Evolutionary conservation across 2,329 filamentous ascomycete species (phyloP).

Genomic region (Trichoderma gracile): DNA sequence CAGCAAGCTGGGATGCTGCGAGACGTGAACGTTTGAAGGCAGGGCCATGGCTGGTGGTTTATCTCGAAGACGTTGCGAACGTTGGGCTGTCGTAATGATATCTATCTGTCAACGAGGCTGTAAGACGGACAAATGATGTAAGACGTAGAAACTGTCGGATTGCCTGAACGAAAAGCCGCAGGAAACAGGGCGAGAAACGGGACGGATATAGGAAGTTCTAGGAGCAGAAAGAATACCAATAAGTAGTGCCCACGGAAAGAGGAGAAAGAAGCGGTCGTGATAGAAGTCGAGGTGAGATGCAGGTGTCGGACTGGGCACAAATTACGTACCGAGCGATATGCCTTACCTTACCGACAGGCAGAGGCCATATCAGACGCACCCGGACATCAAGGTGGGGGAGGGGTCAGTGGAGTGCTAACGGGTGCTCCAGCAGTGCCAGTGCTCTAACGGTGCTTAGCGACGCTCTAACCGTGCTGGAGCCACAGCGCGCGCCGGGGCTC

Average conservation of each 20-base stretch:
- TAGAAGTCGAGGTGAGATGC: background rate
- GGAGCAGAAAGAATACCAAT: background rate
- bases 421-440: background rate
- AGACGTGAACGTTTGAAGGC: conserved; percentile 71
- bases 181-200: background rate
- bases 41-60: conserved; percentile 41
- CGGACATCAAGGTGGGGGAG: conserved; percentile 16
- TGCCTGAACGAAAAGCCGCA: background rate
- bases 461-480: background rate
- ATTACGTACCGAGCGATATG: conserved; percentile 14
- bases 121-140: background rate
- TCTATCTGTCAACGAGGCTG: background rate
- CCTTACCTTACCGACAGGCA: background rate
- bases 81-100: background rate
- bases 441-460: too few relatives aligned
- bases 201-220: conserved; percentile 1
- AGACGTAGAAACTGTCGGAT: background rate
- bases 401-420: conserved; percentile 1
- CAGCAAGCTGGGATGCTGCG: conserved; percentile 78
- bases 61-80: background rate
- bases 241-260: background rate
- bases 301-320: conserved; percentile 18
- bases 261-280: conserved; percentile 6
- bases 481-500: conserved; percentile 2
- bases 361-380: background rate